A percentile compares a stretch with the other conserved stretches of the same genome.
Conservation (phyloP, 139 green algal genomes). For the Monoraphidium neglectum region DNA sequence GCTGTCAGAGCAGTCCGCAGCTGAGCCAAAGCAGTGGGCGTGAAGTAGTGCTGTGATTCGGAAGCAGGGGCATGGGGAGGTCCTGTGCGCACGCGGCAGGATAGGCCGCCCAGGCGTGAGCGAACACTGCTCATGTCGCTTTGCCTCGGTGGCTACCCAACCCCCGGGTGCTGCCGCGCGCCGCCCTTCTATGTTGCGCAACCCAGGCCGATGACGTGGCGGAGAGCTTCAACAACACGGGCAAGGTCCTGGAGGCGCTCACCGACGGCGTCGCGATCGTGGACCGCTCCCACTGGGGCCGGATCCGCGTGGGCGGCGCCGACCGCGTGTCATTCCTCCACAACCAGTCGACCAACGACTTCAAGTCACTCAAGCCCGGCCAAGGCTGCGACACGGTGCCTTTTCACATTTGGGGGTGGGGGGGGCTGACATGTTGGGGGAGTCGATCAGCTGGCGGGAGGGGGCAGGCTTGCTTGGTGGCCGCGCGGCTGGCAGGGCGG, state of each 20-base stretch:
- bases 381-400: constrained; percentile 64
- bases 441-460: too few relatives aligned
- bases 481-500: too few relatives aligned
- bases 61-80: not conserved
- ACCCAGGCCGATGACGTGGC: constrained; percentile 50
- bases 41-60: not conserved
- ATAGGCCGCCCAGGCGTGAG: not conserved
- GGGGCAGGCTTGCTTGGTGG: too few relatives aligned
- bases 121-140: too few relatives aligned
- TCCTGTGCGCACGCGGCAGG: not conserved
- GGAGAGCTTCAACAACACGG: constrained; percentile 56
- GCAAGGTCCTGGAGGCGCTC: constrained; percentile 49
- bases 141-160: not conserved
- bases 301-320: constrained; percentile 63
- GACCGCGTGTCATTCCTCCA: constrained; percentile 69
- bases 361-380: constrained; percentile 49
- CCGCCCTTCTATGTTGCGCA: not conserved
- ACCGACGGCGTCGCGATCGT: constrained; percentile 56
- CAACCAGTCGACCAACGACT: constrained; percentile 66
- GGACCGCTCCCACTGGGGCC: constrained; percentile 79
- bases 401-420: not conserved
- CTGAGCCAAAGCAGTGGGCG: not conserved
- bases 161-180: not conserved
- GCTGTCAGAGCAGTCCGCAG: not conserved
- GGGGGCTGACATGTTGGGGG: too few relatives aligned